Conservation (phyloP, 768 basidiomycete genomes). For the Sarcodon sp. region DNA sequence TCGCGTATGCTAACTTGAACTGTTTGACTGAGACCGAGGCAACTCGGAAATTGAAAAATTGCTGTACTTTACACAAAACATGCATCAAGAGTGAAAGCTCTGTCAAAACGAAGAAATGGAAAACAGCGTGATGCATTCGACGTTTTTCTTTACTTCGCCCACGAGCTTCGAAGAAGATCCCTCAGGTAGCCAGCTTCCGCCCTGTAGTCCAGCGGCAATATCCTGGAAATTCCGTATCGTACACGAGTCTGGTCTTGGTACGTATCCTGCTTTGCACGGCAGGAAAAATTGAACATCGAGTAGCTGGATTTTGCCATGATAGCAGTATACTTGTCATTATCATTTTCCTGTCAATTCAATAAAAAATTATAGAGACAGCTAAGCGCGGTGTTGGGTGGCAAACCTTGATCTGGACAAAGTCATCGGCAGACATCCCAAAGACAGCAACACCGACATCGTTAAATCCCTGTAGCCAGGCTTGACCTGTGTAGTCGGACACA, state of each 20-base stretch:
- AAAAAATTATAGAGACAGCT: neutral
- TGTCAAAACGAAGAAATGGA: neutral
- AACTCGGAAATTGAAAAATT: neutral
- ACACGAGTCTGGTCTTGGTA: slow-evolving; percentile 78
- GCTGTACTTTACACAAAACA: too few species aligned
- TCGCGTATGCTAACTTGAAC: neutral
- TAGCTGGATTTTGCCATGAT: slow-evolving; percentile 55
- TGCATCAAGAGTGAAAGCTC: neutral
- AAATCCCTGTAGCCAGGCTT: slow-evolving; percentile 91
- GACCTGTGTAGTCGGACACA: slow-evolving; percentile 80
- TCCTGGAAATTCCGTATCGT: slow-evolving; percentile 69
- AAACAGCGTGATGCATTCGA: neutral
- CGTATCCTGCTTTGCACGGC: slow-evolving; percentile 78
- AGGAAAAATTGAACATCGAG: slow-evolving; percentile 67
- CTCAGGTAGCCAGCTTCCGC: slow-evolving; percentile 50
- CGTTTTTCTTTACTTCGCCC: slow-evolving; percentile 28
- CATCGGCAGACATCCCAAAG: slow-evolving; percentile 69
- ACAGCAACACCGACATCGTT: slow-evolving; percentile 78
- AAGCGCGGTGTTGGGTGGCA: neutral
- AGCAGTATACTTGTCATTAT: slow-evolving; percentile 44
- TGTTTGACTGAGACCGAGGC: neutral
- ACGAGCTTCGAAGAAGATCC: slow-evolving; percentile 46
- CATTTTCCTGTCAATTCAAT: slow-evolving; percentile 31
- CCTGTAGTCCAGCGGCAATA: slow-evolving; percentile 52
- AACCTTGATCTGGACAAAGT: slow-evolving; percentile 66